phyloP scores from a whole-genome alignment of 139 green algal species.

The Trebouxia sp. region DNA sequence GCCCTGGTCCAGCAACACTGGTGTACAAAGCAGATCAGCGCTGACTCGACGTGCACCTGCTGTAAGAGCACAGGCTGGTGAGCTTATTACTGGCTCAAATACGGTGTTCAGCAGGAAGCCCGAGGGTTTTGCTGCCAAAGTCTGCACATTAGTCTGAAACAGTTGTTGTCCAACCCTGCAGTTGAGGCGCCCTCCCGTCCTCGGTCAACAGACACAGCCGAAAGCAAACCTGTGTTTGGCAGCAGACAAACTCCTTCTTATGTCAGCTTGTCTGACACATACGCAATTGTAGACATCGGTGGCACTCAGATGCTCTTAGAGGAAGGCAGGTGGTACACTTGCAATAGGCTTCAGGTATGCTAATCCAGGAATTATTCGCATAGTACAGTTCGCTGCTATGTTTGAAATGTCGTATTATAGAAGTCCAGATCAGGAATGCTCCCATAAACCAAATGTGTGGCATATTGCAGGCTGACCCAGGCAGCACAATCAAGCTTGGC shows the following conservation, averaged over 20 bases:
- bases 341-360: conserved; percentile 84
- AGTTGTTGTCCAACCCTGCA: too few relatives aligned
- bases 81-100: too few relatives aligned
- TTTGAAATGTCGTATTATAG: neutral
- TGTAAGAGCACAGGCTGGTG: too few relatives aligned
- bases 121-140: too few relatives aligned
- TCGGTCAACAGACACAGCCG: neutral
- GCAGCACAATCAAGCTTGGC: conserved; percentile 82
- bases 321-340: conserved; percentile 90
- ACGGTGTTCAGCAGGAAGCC: too few relatives aligned
- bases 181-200: conserved; percentile 6
- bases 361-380: neutral
- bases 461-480: conserved; percentile 64
- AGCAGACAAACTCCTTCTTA: conserved; percentile 9
- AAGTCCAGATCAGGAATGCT: neutral
- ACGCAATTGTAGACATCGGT: conserved; percentile 70
- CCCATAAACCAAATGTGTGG: neutral
- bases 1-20: too few relatives aligned
- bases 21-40: too few relatives aligned
- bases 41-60: too few relatives aligned
- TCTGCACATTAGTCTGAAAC: too few relatives aligned
- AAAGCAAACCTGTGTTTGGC: neutral
- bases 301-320: conserved; percentile 92
- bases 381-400: neutral
- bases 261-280: conserved; percentile 34